phyloP scores from a whole-genome alignment of 768 basidiomycete species.

The Calocybe indica region DNA sequence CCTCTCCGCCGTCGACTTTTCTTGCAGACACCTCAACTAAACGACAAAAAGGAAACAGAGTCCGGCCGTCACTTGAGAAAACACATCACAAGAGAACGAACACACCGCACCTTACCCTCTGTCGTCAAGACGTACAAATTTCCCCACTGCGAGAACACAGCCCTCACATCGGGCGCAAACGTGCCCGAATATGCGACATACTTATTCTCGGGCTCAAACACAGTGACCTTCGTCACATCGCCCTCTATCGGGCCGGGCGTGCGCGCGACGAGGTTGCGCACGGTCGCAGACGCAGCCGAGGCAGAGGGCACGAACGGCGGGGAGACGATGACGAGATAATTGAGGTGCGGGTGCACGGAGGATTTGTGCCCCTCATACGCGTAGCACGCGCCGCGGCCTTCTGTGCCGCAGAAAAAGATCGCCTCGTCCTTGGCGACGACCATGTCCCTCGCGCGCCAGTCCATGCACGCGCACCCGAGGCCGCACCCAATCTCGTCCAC shows the following conservation, averaged over 20 bases:
- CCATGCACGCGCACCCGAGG: slow-evolving; percentile 80
- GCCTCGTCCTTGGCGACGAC: slow-evolving; percentile 90
- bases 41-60: neutral
- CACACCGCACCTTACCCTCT: slow-evolving; percentile 60
- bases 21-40: slow-evolving; percentile 62
- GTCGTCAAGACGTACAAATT: slow-evolving; percentile 74
- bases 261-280: slow-evolving; percentile 64
- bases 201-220: slow-evolving; percentile 92
- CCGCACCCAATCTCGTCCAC: slow-evolving; percentile 86
- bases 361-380: slow-evolving; percentile 90
- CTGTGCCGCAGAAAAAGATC: slow-evolving; percentile 77
- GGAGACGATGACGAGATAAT: slow-evolving; percentile 86
- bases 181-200: slow-evolving; percentile 79
- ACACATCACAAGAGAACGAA: neutral
- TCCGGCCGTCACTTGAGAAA: neutral
- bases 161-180: slow-evolving; percentile 78
- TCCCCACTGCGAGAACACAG: slow-evolving; percentile 79
- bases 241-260: slow-evolving; percentile 36
- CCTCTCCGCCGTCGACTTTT: slow-evolving; percentile 80
- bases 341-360: slow-evolving; percentile 68
- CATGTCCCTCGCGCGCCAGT: slow-evolving; percentile 66
- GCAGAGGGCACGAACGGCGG: slow-evolving; percentile 73
- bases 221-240: slow-evolving; percentile 73
- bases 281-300: slow-evolving; percentile 63
- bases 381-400: slow-evolving; percentile 79